These are phyloP conservation scores for Chrysanthemum lavandulifolium DNA, from an alignment of 129 eudicot species.

Conservation along the genomic window DNA sequence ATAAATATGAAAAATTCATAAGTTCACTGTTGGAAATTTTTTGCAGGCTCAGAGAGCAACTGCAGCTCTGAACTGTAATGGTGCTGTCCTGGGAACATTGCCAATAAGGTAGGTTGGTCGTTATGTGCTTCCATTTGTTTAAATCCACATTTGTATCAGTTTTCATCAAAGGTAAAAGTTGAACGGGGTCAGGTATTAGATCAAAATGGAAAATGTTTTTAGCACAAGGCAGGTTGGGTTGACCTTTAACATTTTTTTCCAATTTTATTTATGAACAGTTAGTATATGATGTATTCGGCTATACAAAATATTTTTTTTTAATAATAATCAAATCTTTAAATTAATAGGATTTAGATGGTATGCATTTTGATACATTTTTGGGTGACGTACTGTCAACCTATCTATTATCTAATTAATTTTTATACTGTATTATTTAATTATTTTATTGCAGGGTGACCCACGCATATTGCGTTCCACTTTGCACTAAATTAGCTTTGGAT, in stretches of 20 bases:
- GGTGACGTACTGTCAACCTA: background rate
- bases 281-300: too few relatives aligned
- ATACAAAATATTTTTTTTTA: too few relatives aligned
- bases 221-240: too few relatives aligned
- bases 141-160: background rate
- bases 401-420: background rate
- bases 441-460: slow-evolving; percentile 59
- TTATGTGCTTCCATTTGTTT: background rate
- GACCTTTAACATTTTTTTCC: too few relatives aligned
- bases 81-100: slow-evolving; percentile 64
- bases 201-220: too few relatives aligned
- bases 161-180: too few relatives aligned
- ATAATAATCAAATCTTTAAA: too few relatives aligned
- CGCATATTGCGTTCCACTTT: slow-evolving; percentile 55
- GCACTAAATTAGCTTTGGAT: slow-evolving; percentile 33
- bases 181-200: too few relatives aligned
- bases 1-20: background rate
- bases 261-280: too few relatives aligned
- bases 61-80: slow-evolving; percentile 80
- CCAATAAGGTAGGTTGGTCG: slow-evolving; percentile 48
- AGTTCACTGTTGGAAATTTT: background rate
- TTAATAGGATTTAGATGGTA: too few relatives aligned
- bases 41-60: slow-evolving; percentile 77
- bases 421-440: background rate
- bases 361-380: background rate